Evolutionary conservation across 148 eudicot species (phyloP), one percentile per base, ranked within the genome.

Genomic region (Simmondsia chinensis): DNA sequence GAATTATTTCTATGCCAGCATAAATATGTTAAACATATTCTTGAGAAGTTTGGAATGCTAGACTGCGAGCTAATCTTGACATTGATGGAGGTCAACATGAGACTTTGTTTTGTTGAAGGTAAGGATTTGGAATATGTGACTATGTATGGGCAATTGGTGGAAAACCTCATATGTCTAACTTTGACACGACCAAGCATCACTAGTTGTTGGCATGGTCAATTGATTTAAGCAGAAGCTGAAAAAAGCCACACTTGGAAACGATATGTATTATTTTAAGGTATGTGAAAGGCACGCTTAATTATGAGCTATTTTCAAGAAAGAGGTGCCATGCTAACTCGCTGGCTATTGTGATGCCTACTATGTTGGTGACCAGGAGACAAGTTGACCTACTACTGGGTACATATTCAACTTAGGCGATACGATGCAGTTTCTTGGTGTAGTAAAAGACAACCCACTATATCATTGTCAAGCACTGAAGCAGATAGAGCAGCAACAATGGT

Each of bases 111-210:
- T 11, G 11, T 1, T 11, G 20, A 39, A 23, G 42, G 56, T 6
- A 41, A 26, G 16, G 56, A 59, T 9, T 28, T 59, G n/a, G 26
- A 59, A 7, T 49, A 49, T 21, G 3, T 8, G 2, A 34, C 46
- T 5, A 46, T 46, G 53, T 46, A 57, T 35, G 2, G 35, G 9
- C 53, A 46, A 27, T 5, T 58, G 10, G 35, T 58, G 0, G 47
- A 48, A 4, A 58, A 48, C 30, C 18, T 58, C 10, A 58, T 58
- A 7, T 58, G 48, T 17, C 48, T n/a, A 46, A n/a, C 53, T n/a
- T n/a, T n/a, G n/a, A n/a, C n/a, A n/a, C n/a, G n/a, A n/a, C n/a
- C n/a, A n/a, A n/a, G n/a, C n/a, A n/a, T n/a, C n/a, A n/a, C n/a
- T n/a, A n/a, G n/a, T n/a, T n/a, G n/a, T n/a, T n/a, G n/a, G n/a